Percentiles rank a stretch among this genome's conserved stretches.
These are phyloP conservation scores for Naganishia onofrii DNA, from an alignment of 768 basidiomycete species.

Conservation along the genomic window DNA sequence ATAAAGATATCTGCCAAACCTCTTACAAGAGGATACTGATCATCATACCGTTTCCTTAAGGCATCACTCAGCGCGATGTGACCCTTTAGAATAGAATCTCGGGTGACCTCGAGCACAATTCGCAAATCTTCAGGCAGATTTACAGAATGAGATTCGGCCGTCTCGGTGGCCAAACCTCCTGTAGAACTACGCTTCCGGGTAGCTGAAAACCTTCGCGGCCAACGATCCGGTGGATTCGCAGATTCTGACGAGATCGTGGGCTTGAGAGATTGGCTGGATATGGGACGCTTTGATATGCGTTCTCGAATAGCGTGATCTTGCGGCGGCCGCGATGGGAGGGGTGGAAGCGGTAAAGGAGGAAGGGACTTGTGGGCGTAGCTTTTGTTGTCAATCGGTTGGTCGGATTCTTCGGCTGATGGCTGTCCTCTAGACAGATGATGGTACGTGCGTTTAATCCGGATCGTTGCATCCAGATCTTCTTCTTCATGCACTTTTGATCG, in stretches of 20 bases:
- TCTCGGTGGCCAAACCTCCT: neutral
- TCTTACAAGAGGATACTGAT: conserved; percentile 90
- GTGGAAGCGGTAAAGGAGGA: neutral
- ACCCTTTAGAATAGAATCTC: conserved; percentile 80
- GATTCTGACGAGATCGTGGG: neutral
- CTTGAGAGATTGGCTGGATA: neutral
- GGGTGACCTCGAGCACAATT: conserved; percentile 79
- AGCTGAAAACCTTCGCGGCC: neutral
- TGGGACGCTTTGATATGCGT: neutral
- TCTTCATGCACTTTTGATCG: neutral
- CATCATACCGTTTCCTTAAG: conserved; percentile 84
- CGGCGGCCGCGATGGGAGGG: neutral
- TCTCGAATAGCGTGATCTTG: neutral
- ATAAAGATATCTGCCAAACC: conserved; percentile 95
- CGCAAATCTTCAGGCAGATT: conserved; percentile 78
- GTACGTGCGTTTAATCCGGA: conserved; percentile 22
- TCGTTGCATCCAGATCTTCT: conserved; percentile 9
- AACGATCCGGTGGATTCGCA: neutral
- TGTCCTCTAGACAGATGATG: conserved; percentile 11
- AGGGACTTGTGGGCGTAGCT: neutral
- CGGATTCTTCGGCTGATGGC: neutral
- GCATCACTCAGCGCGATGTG: conserved; percentile 81
- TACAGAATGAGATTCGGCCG: neutral
- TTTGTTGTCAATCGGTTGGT: neutral
- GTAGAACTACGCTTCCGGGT: conserved; percentile 21